Evolutionary conservation across 2,329 filamentous ascomycete genomes (phyloP), one percentile per base, ranked within the genome.

Genomic region (Aureobasidium sp.): DNA sequence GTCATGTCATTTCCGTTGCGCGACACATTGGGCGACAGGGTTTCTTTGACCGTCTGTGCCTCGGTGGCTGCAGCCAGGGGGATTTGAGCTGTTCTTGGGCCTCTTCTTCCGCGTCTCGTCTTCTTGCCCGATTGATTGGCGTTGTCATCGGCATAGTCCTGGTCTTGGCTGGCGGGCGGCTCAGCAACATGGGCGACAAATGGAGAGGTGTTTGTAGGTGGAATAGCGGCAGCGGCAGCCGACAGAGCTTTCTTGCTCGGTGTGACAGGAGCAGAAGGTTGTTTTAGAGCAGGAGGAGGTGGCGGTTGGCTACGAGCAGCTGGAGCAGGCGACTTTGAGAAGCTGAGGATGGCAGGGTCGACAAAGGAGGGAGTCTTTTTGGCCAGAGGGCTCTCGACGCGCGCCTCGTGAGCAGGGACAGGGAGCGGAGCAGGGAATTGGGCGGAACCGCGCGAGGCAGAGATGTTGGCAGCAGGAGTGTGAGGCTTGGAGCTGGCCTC

Each of bases 341-440:
- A 82, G 69, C 89, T 91, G 47, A 95, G 71, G 60, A 95, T 95
- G 3, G 90, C 90, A 11, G 90, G 90, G 67, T 95, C 90, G n/a
- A 86, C 80, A 68, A 94, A 90, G 0, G 60, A 60, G 19, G 40
- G 60, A 23, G 59, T 51, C 42, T 61, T 46, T n/a, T 55, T 38
- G 35, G 60, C 61, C 45, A 46, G 29, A 21, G 43, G 60, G n/a
- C 37, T 60, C 29, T 60, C 50, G 40, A 49, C 51, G 21, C 38
- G 38, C 23, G 54, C 65, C n/a, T 62, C 43, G 13, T 19, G 33
- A 21, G 27, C 31, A 47, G 47, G 31, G 27, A 40, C 38, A 33
- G 38, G 31, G 23, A 40, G 19, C 25, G 37, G 38, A 17, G 47
- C 27, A 21, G 54, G 54, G 38, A 27, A 19, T 45, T 37, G 27